Conservation (phyloP, 768 basidiomycete genomes). For the Hydnum rufescens region DNA sequence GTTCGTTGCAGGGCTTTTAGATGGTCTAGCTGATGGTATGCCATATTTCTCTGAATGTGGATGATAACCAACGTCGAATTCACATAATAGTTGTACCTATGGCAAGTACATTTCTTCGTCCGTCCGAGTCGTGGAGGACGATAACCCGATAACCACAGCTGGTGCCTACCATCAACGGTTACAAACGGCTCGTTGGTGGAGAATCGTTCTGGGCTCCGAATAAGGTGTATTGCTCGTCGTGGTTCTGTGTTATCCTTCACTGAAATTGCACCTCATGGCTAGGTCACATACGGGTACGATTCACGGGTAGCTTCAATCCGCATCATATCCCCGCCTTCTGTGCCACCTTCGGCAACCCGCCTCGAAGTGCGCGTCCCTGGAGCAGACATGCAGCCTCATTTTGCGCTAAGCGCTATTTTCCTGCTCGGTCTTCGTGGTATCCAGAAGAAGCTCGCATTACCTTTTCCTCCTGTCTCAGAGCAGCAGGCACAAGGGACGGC, state of each 20-base stretch:
- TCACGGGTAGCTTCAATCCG: conserved; percentile 82
- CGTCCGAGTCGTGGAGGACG: background rate
- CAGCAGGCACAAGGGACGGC: conserved; percentile 27
- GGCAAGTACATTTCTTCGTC: background rate
- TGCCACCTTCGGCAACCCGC: conserved; percentile 61
- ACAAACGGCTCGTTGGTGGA: conserved; percentile 88
- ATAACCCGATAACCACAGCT: conserved; percentile 23
- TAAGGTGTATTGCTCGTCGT: conserved; percentile 3
- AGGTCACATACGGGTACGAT: conserved; percentile 89
- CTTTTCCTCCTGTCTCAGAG: conserved; percentile 48
- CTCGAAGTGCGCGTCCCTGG: conserved; percentile 91
- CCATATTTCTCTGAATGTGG: background rate
- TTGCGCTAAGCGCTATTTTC: conserved; percentile 74
- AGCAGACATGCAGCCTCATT: conserved; percentile 93
- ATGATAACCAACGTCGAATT: background rate
- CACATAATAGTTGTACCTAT: conserved; percentile 7
- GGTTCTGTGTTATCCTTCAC: background rate
- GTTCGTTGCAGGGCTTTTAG: conserved; percentile 86
- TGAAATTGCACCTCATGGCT: conserved; percentile 28
- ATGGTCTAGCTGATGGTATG: conserved; percentile 73
- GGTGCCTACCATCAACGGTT: conserved; percentile 86
- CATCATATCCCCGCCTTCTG: conserved; percentile 80
- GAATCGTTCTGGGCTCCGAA: conserved; percentile 26
- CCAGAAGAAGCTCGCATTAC: conserved; percentile 45
- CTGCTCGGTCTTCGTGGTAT: conserved; percentile 76